Evolutionary conservation across 169 alveolate genomes (phyloP), one percentile per base, ranked within the genome.

Genomic region (Cryptosporidium tyzzeri): DNA sequence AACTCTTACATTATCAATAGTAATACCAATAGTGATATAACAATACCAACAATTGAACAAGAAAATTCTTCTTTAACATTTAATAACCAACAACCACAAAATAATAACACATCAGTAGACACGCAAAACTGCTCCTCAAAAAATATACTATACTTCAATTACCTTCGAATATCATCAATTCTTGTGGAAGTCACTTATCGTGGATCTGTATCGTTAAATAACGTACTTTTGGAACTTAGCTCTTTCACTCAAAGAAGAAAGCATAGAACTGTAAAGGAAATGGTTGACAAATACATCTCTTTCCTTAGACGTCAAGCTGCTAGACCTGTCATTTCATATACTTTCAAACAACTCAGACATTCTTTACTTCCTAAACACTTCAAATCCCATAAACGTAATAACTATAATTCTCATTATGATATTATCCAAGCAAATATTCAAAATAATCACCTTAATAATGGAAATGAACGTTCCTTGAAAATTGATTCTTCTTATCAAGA

Each of bases 241-340:
- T 80, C 89, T 2, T 80, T 80, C 45, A 80, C 89, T 10, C 89
- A 80, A 45, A 59, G 89, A 21, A 65, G 89, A 44, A 80, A 80
- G 31, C 55, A 35, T 21, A 59, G 89, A 41, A 44, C 89, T 1
- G 55, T 80, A 23, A 80, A 80, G 31, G 80, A 59, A 29, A 80
- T 80, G 89, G 67, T 80, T 16, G 89, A 80, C 62, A 80, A 80
- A 31, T 80, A 80, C 16, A 41, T 80, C 3, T 80, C 89, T 35
- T 65, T 62, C 41, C 41, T 80, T 9, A 80, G 89, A 45, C 73
- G 89, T 9, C 89, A 80, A 41, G 73, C 89, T 14, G 75, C 89
- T 4, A 59, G 89, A 23, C 89, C 89, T 12, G 89, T 80, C 0
- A 61, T 80, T 18, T 80, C 89, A 3, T 48, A 80, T 50, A 80